Base-by-base conservation (phyloP, 495 filamentous ascomycete genomes). In the Parathielavia appendiculata region DNA sequence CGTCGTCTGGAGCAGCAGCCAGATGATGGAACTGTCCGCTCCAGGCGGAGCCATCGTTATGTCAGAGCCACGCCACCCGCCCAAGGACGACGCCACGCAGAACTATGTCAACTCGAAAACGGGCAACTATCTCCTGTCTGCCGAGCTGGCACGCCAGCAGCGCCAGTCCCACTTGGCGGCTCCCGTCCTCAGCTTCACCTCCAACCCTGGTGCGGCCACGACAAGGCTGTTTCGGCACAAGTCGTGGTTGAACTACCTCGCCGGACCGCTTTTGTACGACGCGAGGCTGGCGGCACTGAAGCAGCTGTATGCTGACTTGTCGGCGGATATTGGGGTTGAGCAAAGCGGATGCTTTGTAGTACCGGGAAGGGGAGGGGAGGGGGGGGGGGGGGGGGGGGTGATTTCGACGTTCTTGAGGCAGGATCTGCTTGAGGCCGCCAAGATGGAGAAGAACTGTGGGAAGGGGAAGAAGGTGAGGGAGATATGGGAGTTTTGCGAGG, bases 41-140 rank as follows among this genome's bases (percentile, higher is more conserved):
- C 72, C 75, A 1, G 54, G 56, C 11, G 60, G 55, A 5, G 75
- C 74, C 13, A 52, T 78, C 34, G 44, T 69, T 49, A 59, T 74
- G 46, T 49, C 59, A 0, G 64, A 70, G n/a, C 54, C 74, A 17
- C 59, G 49, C 16, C 23, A 35, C 3, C 68, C 63, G 19, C 55
- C 65, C 14, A 20, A 44, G 9, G 61, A 72, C 40, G 44, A n/a
- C n/a, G n/a, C 34, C 14, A 63, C 48, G 1, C 59, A 61, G 10
- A 68, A 70, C 59, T 79, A 77, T 60, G 62, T 60, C 38, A 71
- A 66, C 41, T 75, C 76, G 12, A 77, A 79, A 56, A 65, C 65
- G 0, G 74, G 67, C 9, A 75, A 71, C 41, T 71, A 67, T 56
- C 68, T 77, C 41, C 58, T 77, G 0, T 58, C 66, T 5, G 49